A percentile compares a stretch with the other conserved stretches of the same genome.
These are phyloP conservation scores for Perilla frutescens DNA, from an alignment of 257 asterid genomes.

Conservation along the genomic window DNA sequence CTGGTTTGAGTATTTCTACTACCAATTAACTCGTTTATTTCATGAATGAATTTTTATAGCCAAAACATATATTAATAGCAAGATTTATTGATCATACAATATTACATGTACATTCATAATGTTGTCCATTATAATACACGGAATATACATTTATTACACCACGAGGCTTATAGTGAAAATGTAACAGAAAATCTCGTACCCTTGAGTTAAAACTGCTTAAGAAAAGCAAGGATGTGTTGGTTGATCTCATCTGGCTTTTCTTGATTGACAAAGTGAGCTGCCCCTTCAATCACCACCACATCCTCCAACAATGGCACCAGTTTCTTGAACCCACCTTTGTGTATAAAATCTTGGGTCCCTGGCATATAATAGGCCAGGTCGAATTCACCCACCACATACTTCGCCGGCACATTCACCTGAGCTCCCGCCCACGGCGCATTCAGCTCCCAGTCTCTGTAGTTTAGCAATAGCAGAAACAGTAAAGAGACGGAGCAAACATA, in stretches of 20 bases:
- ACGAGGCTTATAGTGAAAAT: no score
- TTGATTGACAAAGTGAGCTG: slow-evolving; percentile 72
- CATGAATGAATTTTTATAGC: no score
- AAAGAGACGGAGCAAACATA: no score
- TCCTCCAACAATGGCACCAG: slow-evolving; percentile 66
- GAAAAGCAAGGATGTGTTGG: slow-evolving; percentile 58
- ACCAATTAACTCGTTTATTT: no score
- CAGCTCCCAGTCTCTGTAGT: slow-evolving; percentile 70
- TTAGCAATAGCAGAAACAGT: slow-evolving; percentile 9
- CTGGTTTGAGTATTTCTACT: no score
- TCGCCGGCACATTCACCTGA: slow-evolving; percentile 60
- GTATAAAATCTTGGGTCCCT: slow-evolving; percentile 57
- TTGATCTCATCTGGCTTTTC: slow-evolving; percentile 71
- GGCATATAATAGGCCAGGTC: slow-evolving; percentile 62
- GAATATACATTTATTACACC: no score
- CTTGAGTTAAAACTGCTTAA: slow-evolving; percentile 48
- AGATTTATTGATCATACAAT: no score
- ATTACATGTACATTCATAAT: no score
- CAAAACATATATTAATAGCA: no score
- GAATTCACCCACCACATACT: slow-evolving; percentile 65
- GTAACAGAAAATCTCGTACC: no score
- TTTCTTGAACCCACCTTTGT: slow-evolving; percentile 63
- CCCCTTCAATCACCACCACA: slow-evolving; percentile 62
- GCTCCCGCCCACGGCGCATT: slow-evolving; percentile 71
- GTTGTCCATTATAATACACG: no score